Base-by-base conservation (phyloP, 2,329 filamentous ascomycete genomes). In the Hypoxylon sp. region DNA sequence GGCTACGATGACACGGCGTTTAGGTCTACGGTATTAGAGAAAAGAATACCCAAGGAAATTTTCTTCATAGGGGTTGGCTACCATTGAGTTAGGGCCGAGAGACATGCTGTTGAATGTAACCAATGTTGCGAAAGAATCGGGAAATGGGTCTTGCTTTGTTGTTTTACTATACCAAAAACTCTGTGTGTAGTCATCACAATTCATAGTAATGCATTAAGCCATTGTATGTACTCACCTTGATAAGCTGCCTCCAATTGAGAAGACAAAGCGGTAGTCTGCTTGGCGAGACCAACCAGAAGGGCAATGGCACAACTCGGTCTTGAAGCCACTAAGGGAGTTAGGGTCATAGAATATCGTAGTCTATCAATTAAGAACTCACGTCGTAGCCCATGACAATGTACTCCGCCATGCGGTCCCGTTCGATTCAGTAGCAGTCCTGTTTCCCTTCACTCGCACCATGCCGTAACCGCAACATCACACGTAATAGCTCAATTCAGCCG, bases 401-500 rank as follows among this genome's bases (percentile, higher is more conserved):
- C 56, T 39, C 62, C 24, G 46, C 53, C 54, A 10, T 24, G 53
- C 60, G 39, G 50, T 61, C 37, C 11, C 41, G 6, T n/a, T 46
- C 20, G 22, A 41, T 41, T 41, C 19, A 19, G 37, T 19, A 19
- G 37, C n/a, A 39, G 34, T 41, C 37, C 17, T 41, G 4, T n/a
- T 8, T n/a, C n/a, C 13, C n/a, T n/a, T n/a, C 17, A 17, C 37
- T 4, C 17, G 6, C n/a, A 17, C 7, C 37, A 41, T 6, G 37
- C 15, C 37, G 37, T n/a, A 19, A 41, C 7, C 24, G 24, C 10
- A 41, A 2, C 37, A 41, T 15, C 13, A 41, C 15, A 10, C 37
- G 37, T n/a, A n/a, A n/a, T n/a, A n/a, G 32, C 41, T 44, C 13
- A 26, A 34, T 58, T 81, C 73, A 87, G 32, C 85, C 86, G 60